Conservation (phyloP, 495 filamentous ascomycete species). For the Penicillium pulvis region DNA sequence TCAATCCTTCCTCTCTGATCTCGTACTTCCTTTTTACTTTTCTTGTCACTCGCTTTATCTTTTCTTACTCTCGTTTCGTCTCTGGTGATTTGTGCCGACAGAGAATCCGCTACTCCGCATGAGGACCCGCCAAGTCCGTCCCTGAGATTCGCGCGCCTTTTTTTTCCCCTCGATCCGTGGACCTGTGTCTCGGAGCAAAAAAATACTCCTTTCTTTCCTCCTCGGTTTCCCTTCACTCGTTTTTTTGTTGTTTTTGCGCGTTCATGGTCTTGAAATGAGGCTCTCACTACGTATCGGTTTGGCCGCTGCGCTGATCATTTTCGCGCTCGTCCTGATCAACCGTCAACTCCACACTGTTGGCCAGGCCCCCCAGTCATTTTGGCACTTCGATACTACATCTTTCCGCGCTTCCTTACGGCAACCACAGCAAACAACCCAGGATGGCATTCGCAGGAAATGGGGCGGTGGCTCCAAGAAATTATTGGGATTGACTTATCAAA, state of each 20-base stretch:
- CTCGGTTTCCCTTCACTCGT: constrained; percentile 3
- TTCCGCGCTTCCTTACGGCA: constrained; percentile 23
- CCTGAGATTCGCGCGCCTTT: neutral
- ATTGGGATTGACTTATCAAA: constrained; percentile 26
- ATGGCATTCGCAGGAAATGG: constrained; percentile 29
- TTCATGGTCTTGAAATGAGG: constrained; percentile 45
- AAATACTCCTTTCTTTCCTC: constrained; percentile 10
- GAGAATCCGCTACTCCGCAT: constrained; percentile 3
- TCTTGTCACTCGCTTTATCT: neutral
- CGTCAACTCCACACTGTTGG: constrained; percentile 33
- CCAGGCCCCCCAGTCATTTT: constrained; percentile 29
- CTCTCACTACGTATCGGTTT: constrained; percentile 40
- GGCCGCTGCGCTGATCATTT: constrained; percentile 36
- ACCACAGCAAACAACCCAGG: constrained; percentile 11
- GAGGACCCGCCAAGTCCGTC: constrained; percentile 8
- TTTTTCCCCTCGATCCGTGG: constrained; percentile 5
- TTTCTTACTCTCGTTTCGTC: neutral
- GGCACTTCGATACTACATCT: constrained; percentile 33
- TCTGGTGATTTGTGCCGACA: neutral
- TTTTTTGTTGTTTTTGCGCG: constrained; percentile 2
- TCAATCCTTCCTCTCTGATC: neutral
- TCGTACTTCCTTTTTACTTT: neutral
- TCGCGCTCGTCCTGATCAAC: constrained; percentile 39
- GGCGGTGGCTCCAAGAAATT: constrained; percentile 20
- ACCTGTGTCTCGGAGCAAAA: constrained; percentile 5